Evolutionary conservation across 2,329 filamentous ascomycete species (phyloP).

Genomic region (Myriosclerotinia scirpicola): DNA sequence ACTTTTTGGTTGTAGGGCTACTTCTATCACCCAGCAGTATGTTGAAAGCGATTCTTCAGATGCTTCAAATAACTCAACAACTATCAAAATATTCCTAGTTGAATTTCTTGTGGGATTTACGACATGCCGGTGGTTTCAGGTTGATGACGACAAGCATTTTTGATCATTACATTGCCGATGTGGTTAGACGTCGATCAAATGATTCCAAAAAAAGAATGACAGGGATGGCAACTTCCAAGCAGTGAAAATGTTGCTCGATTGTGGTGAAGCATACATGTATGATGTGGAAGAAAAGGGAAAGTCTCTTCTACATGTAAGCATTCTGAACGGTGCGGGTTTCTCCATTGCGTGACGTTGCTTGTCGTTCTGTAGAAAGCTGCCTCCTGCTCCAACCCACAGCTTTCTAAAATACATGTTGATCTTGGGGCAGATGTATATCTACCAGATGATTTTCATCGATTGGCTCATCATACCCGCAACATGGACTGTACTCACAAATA

Average conservation of each 20-base stretch:
- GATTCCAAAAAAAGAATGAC: neutral
- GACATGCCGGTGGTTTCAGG: neutral
- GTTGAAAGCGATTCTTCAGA: neutral
- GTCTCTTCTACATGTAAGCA: conserved; percentile 24
- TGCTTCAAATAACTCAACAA: neutral
- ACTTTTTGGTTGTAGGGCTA: neutral
- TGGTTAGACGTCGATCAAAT: neutral
- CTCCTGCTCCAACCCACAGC: fast-evolving
- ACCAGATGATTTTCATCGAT: fast-evolving
- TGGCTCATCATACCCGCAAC: neutral
- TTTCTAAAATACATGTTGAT: neutral
- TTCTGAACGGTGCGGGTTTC: fast-evolving
- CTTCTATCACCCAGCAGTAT: neutral
- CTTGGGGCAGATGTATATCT: neutral
- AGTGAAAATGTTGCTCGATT: conserved; percentile 18
- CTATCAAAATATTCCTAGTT: neutral
- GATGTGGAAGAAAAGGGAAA: conserved; percentile 1
- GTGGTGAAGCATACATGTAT: conserved; percentile 23
- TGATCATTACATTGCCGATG: neutral
- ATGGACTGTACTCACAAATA: neutral
- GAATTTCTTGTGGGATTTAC: neutral
- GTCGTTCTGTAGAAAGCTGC: neutral
- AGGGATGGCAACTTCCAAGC: neutral
- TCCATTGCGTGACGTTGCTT: neutral
- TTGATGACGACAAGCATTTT: neutral